Base-by-base conservation (phyloP, 2,329 filamentous ascomycete species). In the Beauveria sp. region DNA sequence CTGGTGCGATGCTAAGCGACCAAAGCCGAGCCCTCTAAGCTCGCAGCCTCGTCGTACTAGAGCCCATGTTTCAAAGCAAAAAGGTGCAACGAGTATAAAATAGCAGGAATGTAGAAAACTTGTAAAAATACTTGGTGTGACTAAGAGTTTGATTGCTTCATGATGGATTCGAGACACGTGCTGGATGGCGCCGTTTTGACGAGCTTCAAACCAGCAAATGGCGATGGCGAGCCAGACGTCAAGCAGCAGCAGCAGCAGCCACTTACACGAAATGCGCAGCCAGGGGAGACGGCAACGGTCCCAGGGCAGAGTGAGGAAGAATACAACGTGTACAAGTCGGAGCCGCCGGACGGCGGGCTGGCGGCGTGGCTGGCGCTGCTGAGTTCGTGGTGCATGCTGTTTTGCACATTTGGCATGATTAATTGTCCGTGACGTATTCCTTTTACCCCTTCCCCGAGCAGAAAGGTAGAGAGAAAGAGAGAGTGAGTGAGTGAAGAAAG, bases 361-460 rank as follows among this genome's bases (percentile, higher is more conserved):
- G 68, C 76, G 62, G 82, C 82, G 14, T 83, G 80, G 79, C 70
- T 80, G 3, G 76, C 77, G 1, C 81, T 85, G 5, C 64, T 71
- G 4, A 72, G 73, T 22, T 72, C 69, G 2, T 74, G 68, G 63
- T 70, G 67, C 53, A 64, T 66, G 7, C 55, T 71, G 43, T 72
- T 72, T 52, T 71, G 69, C 64, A 71, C 66, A 2, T 73, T 71
- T 60, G 71, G 71, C 5, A 60, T 70, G 63, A 64, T 71, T 18
- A 72, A 73, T 63, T 67, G 41, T 68, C 34, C 34, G 34, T 37
- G 12, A 37, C 34, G 5, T 37, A 5, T 1, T 14, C 12, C 34
- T 37, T 14, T 6, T 5, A 7, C 5, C 34, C 12, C 34, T 37
- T 34, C 26, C 26, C 26, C 26, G 22, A 26, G 26, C 5, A 26